Conservation (phyloP, 1,139 yeast species). For the Meyerozyma carpophila region DNA sequence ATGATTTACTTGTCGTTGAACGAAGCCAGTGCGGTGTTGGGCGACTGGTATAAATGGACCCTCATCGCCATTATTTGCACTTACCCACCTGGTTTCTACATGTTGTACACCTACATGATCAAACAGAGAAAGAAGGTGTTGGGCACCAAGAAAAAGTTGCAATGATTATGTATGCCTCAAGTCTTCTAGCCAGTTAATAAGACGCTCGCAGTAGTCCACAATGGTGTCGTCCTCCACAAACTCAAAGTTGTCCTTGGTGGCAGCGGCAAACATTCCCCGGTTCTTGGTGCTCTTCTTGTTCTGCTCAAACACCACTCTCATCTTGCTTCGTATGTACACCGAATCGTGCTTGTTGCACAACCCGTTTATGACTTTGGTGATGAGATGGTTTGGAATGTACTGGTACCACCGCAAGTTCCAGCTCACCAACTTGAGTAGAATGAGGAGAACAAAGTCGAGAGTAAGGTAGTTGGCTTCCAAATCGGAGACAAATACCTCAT, state of each 20-base stretch:
- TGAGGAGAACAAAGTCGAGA: slow-evolving; percentile 30
- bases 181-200: slow-evolving; percentile 28
- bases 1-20: slow-evolving; percentile 65
- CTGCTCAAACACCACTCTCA: slow-evolving; percentile 31
- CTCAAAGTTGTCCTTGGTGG: slow-evolving; percentile 12
- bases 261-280: slow-evolving; percentile 5
- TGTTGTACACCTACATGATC: slow-evolving; percentile 83
- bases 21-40: slow-evolving; percentile 50
- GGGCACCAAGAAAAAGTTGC: slow-evolving; percentile 20
- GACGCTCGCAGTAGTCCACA: slow-evolving; percentile 25
- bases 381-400: slow-evolving; percentile 28
- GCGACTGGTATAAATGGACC: slow-evolving; percentile 48
- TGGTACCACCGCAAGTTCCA: slow-evolving; percentile 43
- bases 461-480: slow-evolving; percentile 26
- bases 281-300: slow-evolving; percentile 16
- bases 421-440: slow-evolving; percentile 29
- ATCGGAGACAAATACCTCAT: slow-evolving; percentile 19
- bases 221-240: slow-evolving; percentile 33
- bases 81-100: slow-evolving; percentile 84
- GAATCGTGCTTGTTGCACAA: slow-evolving; percentile 27
- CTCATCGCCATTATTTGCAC: slow-evolving; percentile 55
- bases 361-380: slow-evolving; percentile 24
- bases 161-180: slow-evolving; percentile 10
- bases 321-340: slow-evolving; percentile 25
- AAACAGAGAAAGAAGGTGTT: slow-evolving; percentile 74